A percentile compares a stretch with the other conserved stretches of the same genome.
These are phyloP conservation scores for Citeromyces matritensis DNA, from an alignment of 805 yeast genomes.

Conservation along the genomic window DNA sequence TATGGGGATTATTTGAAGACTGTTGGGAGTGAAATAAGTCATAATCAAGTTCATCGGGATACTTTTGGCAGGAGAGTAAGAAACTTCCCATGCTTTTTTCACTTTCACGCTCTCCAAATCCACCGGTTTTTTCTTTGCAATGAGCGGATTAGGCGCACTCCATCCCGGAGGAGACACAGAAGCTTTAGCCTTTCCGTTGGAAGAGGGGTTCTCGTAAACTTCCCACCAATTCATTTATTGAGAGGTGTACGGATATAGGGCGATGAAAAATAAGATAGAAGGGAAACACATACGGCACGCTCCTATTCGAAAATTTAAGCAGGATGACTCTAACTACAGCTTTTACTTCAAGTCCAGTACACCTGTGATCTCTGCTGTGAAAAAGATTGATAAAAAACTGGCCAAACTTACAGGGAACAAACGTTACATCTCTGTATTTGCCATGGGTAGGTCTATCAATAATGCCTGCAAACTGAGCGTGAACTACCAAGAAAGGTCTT, in stretches of 20 bases:
- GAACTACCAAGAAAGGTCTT: slow-evolving; percentile 36
- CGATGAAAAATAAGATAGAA: slow-evolving; percentile 6
- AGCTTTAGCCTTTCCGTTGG: background rate
- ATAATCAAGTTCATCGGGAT: slow-evolving; percentile 85
- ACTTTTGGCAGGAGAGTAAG: slow-evolving; percentile 62
- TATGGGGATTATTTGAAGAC: slow-evolving; percentile 80
- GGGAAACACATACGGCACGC: slow-evolving; percentile 37
- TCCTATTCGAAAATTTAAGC: slow-evolving; percentile 26
- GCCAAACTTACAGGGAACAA: slow-evolving; percentile 24
- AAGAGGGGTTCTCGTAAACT: no score
- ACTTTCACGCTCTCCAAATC: slow-evolving; percentile 19
- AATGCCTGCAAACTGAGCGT: slow-evolving; percentile 49
- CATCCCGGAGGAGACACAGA: slow-evolving; percentile 1
- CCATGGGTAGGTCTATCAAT: slow-evolving; percentile 64
- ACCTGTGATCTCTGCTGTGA: slow-evolving; percentile 62
- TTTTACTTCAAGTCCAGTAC: slow-evolving; percentile 49
- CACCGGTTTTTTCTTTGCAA: slow-evolving; percentile 1
- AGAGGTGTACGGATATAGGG: background rate
- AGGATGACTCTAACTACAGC: slow-evolving; percentile 27
- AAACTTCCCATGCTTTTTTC: slow-evolving; percentile 78
- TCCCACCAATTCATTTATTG: background rate
- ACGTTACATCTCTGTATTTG: slow-evolving; percentile 41
- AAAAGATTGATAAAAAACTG: slow-evolving; percentile 41
- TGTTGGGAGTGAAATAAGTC: slow-evolving; percentile 88
- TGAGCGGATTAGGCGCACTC: background rate